Conservation (phyloP, 768 basidiomycete genomes). For the Hemileccinum rubropunctum region DNA sequence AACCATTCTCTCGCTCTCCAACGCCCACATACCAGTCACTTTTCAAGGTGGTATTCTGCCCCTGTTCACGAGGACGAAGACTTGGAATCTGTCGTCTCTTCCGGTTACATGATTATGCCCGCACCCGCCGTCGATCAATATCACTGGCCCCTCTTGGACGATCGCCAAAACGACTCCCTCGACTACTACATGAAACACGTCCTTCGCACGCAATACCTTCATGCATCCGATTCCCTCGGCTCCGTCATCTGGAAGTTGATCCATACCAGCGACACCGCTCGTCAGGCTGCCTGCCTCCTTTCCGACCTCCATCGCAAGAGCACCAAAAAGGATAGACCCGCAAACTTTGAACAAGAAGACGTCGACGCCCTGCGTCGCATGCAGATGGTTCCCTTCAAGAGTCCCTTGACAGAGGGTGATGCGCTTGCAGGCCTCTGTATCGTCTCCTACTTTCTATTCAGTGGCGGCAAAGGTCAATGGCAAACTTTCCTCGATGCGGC, state of each 20-base stretch:
- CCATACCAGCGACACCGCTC: slow-evolving; percentile 43
- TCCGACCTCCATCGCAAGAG: slow-evolving; percentile 52
- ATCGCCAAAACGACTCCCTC: slow-evolving; percentile 20
- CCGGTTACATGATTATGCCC: slow-evolving; percentile 15
- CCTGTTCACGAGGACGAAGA: slow-evolving; percentile 16
- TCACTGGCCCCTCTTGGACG: slow-evolving; percentile 11
- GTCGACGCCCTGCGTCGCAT: slow-evolving; percentile 26
- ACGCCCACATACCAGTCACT: slow-evolving; percentile 29
- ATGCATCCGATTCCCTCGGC: slow-evolving; percentile 50
- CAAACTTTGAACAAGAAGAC: slow-evolving; percentile 21
- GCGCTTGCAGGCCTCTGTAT: slow-evolving; percentile 78
- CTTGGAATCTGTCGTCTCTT: slow-evolving; percentile 17
- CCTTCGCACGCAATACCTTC: slow-evolving; percentile 65
- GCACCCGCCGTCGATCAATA: slow-evolving; percentile 8
- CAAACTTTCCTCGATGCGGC: slow-evolving; percentile 62
- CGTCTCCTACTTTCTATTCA: slow-evolving; percentile 75
- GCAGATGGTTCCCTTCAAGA: slow-evolving; percentile 20
- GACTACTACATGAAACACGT: slow-evolving; percentile 60
- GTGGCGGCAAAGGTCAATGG: slow-evolving; percentile 74
- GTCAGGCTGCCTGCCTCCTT: slow-evolving; percentile 60
- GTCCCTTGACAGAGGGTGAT: slow-evolving; percentile 51
- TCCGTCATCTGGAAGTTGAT: slow-evolving; percentile 51
- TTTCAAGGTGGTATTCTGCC: slow-evolving; percentile 21
- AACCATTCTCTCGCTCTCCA: slow-evolving; percentile 24
- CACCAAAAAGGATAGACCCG: slow-evolving; percentile 24